Base-by-base conservation (phyloP, 257 asterid species). In the Salvia hispanica region DNA sequence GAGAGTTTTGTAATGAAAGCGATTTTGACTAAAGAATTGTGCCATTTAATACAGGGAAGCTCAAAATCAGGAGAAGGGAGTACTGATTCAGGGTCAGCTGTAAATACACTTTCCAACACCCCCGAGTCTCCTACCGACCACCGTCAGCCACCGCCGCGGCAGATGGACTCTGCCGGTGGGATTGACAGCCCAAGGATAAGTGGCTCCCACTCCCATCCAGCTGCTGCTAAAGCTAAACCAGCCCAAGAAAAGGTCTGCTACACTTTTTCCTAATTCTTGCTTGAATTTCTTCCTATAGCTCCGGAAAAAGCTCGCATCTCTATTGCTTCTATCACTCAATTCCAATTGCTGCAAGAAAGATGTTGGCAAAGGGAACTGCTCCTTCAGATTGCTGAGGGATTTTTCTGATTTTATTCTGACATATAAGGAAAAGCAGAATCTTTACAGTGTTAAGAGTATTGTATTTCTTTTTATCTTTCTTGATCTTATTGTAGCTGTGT, bases 61-160 rank as follows among this genome's bases (percentile, higher is more conserved):
- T 83, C 95, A 74, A 85, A 75, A 81, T 86, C 97, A 64, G 95
- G 89, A 76, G 95, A 82, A 66, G 95, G 79, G 73, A 93, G 95
- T 64, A 82, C 80, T 59, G 92, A 86, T 79, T 86, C 96, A 31
- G 89, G 81, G 14, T 88, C 92, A 72, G 92, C 80, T 46, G 72
- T 80, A 31, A 84, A 86, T 71, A 80, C 89, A 21, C 72, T 84
- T 66, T 79, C 83, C 44, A 84, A 84, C 68, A 47, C 72, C 45
- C 81, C 95, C 25, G 93, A 88, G 37, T 88, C 97, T 33, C 93
- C 95, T 71, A 64, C 61, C 77, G 74, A 13, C 75, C 80, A 64
- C 65, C 82, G 67, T 65, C 88, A 71, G 67, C 74, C 78, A 16
- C 78, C 62, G 71, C 78, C 63, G 55, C 73, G 66, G 67, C 77